Base-by-base conservation (phyloP, 1,284 basidiomycete species). In the Fistulina hepatica region DNA sequence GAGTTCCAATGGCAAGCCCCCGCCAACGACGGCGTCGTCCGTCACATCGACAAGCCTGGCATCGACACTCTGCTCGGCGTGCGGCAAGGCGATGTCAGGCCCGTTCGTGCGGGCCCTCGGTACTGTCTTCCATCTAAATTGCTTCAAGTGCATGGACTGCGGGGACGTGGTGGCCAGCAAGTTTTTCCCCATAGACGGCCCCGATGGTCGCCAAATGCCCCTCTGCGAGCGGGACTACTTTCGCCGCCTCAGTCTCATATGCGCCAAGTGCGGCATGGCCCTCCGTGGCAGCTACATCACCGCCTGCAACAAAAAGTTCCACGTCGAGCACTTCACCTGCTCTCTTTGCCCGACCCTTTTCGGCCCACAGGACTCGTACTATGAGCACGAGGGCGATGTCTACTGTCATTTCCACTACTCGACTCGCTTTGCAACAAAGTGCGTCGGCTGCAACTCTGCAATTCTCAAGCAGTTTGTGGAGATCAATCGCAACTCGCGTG, bases 391-490 rank as follows among this genome's bases (percentile, higher is more conserved):
- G 46, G 84, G 84, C 13, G 81, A 91, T 54, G 95, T 98, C 31
- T 98, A 85, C 57, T 95, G 92, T 54, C 92, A 95, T 61, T 95
- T 89, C 61, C 94, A 98, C 64, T 98, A 98, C 62, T 97, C 92
- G 25, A 97, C 93, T 9, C 81, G 91, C 45, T 98, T 97, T 57
- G 94, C 94, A 3, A 95, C 93, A 40, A 97, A 97, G 59, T 99
- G 94, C 58, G 91, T 91, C 0, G 95, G 94, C 3, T 98, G 94
- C 63, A 88, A 81, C 51, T 95, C 85, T 40, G 95, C 95, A n/a
- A 99, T 99, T 48, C 66, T 99, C 50, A 98, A 98, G 64, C 94
- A 99, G 58, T 99, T 97, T 54, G 94, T 99, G 44, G 94, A 99
- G 65, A 97, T 99, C 64, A 98, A 98, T 55, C 76, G 94, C 46